Conservation (phyloP, 2,329 filamentous ascomycete genomes). For the Neonectria ditissima region DNA sequence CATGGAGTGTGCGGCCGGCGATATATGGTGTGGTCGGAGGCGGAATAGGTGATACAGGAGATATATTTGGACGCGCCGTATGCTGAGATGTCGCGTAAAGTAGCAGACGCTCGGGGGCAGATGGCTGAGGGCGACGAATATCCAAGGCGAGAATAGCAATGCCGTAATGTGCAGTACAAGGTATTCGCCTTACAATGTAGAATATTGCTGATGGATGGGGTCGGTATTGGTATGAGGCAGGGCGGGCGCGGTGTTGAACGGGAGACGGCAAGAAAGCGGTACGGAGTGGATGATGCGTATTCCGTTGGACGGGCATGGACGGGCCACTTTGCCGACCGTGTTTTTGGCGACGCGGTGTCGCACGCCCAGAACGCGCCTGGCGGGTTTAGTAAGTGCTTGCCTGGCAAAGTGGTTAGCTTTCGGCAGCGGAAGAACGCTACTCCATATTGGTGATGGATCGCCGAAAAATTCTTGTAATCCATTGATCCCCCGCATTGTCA, state of each 20-base stretch:
- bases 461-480: no score
- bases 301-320: conserved; percentile 20
- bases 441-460: not conserved
- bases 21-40: conserved; percentile 18
- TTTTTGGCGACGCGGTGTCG: conserved; percentile 47
- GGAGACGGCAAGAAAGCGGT: conserved; percentile 13
- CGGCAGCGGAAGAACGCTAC: not conserved
- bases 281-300: conserved; percentile 11
- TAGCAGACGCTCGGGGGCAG: conserved; percentile 7
- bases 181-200: conserved; percentile 12
- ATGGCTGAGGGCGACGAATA: not conserved
- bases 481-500: not conserved
- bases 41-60: conserved; percentile 17
- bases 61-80: conserved; percentile 31
- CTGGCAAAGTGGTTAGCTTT: no score
- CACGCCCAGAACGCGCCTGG: conserved; percentile 40
- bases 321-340: conserved; percentile 41
- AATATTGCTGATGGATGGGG: conserved; percentile 21
- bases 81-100: conserved; percentile 37
- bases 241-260: conserved; percentile 6
- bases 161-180: conserved; percentile 9
- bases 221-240: conserved; percentile 9
- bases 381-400: conserved; percentile 24
- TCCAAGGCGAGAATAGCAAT: conserved; percentile 6
- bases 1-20: conserved; percentile 40